Base-by-base conservation (phyloP, 116 monocot genomes). In the Phalaenopsis hybrid region DNA sequence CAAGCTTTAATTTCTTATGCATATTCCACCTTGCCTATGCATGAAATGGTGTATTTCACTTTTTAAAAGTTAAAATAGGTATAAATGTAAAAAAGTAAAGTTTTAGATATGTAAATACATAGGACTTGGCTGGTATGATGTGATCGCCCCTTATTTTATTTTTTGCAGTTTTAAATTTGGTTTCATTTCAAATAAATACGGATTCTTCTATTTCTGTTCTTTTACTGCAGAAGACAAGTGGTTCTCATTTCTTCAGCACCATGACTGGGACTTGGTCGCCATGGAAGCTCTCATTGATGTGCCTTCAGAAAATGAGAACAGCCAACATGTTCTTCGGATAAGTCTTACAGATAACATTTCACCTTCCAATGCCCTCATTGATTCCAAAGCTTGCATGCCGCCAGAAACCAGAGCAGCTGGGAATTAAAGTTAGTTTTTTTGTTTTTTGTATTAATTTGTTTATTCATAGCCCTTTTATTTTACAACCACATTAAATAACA, bases 221-320 rank as follows among this genome's bases (percentile, higher is more conserved):
- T 67, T 4, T 87, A 74, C 41, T 87, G 81, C 92, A 98, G 95
- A 93, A 55, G 92, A 95, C 51, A 85, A 75, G 51, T 81, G 88
- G 81, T 89, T 93, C 86, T 95, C 98, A 20, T 95, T 98, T 82
- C 52, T 95, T 59, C 79, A 87, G 80, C 90, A 93, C 82, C 83
- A 89, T 81, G 93, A 93, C 43, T 98, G 95, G 98, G 95, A 98
- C 21, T 90, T 98, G 43, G 73, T 98, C 48, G 17, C 89, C 8
- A 85, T 95, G 90, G 95, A 98, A 12, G 98, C 93, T 81, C 77
- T 92, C 11, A 69, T 98, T 70, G 87, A 90, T 74, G 84, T 86
- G 23, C 90, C 92, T 63, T 82, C 88, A 58, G 85, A 88, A 41
- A 87, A 90, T 78, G 92, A 87, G 63, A 82, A 85, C 44, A 48